Evolutionary conservation across 2,329 filamentous ascomycete species (phyloP).

Genomic region (Tolypocladium amazonense): DNA sequence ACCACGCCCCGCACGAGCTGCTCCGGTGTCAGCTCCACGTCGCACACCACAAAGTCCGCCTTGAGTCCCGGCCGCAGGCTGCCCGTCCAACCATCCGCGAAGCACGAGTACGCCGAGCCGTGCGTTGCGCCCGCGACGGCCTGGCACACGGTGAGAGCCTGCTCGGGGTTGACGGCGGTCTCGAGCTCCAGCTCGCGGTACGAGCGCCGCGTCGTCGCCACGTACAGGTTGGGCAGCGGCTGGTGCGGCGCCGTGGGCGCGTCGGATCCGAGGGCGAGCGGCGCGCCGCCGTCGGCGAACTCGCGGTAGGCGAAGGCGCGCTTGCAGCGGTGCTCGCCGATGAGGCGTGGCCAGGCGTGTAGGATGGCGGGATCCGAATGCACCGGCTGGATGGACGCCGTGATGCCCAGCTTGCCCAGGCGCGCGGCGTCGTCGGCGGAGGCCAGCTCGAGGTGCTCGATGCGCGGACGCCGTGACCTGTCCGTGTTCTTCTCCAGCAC

Average conservation of each 20-base stretch:
- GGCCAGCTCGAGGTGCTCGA: constrained; percentile 55
- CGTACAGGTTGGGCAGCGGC: constrained; percentile 45
- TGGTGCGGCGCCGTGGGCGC: constrained; percentile 47
- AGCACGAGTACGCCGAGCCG: constrained; percentile 48
- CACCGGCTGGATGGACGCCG: constrained; percentile 46
- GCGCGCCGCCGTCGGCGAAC: constrained; percentile 42
- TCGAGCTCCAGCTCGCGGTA: constrained; percentile 34
- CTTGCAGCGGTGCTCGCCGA: constrained; percentile 42
- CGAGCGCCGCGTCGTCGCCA: constrained; percentile 46
- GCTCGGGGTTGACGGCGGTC: constrained; percentile 38
- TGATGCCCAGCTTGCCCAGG: constrained; percentile 48
- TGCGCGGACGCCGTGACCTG: constrained; percentile 43
- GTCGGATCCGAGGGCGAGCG: constrained; percentile 47
- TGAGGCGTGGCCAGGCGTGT: constrained; percentile 46
- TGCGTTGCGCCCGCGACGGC: constrained; percentile 42
- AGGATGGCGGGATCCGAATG: constrained; percentile 52
- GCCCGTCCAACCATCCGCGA: constrained; percentile 43
- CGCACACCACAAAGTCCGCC: constrained; percentile 45
- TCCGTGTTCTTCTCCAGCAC: constrained; percentile 33
- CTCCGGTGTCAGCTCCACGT: constrained; percentile 37
- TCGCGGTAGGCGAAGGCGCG: constrained; percentile 55
- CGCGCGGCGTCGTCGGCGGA: constrained; percentile 41
- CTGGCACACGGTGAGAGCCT: constrained; percentile 40
- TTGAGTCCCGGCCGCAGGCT: constrained; percentile 38
- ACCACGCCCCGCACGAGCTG: constrained; percentile 34